Evolutionary conservation across 257 asterid species (phyloP).

Genomic region (Nicotiana tomentosiformis): DNA sequence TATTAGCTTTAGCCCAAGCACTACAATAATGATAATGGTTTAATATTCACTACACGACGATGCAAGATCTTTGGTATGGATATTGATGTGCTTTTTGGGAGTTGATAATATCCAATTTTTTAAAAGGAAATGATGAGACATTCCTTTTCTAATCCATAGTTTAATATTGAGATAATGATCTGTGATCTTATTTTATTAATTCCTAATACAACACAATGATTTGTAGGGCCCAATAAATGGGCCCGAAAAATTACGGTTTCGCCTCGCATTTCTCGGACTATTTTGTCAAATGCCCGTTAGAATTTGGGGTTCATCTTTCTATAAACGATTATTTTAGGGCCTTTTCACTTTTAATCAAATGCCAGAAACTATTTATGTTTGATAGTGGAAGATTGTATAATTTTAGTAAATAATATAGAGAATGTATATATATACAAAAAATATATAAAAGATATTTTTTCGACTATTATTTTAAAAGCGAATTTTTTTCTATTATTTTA

Average conservation of each 20-base stretch:
- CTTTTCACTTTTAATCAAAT: too few species aligned
- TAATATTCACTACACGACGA: slow-evolving; percentile 4
- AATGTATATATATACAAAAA: too few species aligned
- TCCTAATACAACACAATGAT: not conserved
- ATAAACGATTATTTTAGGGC: not conserved
- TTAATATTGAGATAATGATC: slow-evolving; percentile 5
- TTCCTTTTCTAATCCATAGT: slow-evolving; percentile 4
- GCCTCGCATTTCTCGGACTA: not conserved
- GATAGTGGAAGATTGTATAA: too few species aligned
- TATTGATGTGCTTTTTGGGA: not conserved
- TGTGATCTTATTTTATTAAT: not conserved
- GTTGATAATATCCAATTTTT: not conserved
- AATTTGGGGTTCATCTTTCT: not conserved
- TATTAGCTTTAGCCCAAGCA: not conserved
- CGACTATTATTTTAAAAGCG: too few species aligned
- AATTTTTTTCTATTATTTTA: not conserved
- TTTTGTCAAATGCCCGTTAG: not conserved
- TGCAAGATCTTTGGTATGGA: slow-evolving; percentile 3
- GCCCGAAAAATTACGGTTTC: not conserved
- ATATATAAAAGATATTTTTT: too few species aligned
- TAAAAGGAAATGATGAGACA: not conserved
- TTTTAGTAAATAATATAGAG: too few species aligned
- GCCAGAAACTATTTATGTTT: too few species aligned
- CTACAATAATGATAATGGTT: not conserved
- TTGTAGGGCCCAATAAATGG: not conserved